phyloP scores from a whole-genome alignment of 805 yeast species.

The Teunomyces barrocoloradensis region DNA sequence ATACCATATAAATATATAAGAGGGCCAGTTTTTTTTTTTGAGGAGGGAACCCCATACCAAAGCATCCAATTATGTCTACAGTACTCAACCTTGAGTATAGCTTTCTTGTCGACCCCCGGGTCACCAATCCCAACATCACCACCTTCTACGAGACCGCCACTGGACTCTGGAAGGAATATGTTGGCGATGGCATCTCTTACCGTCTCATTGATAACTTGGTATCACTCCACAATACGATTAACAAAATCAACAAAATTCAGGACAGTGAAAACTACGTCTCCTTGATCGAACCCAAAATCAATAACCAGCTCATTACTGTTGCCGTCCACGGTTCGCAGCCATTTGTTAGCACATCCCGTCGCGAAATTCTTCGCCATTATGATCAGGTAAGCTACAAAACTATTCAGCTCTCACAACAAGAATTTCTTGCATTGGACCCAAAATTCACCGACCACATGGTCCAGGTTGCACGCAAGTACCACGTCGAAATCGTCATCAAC shows the following conservation, averaged over 20 bases:
- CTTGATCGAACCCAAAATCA: slow-evolving; percentile 31
- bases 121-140: slow-evolving; percentile 9
- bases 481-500: slow-evolving; percentile 49
- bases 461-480: slow-evolving; percentile 39
- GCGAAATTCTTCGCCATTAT: slow-evolving; percentile 9
- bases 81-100: slow-evolving; percentile 29
- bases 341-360: slow-evolving; percentile 31
- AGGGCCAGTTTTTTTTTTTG: not conserved
- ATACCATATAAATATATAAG: slow-evolving; percentile 5
- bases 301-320: slow-evolving; percentile 34
- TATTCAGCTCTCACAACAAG: slow-evolving; percentile 9
- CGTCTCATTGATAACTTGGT: slow-evolving; percentile 29
- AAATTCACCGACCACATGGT: slow-evolving; percentile 29
- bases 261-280: slow-evolving; percentile 13
- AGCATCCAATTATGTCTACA: slow-evolving; percentile 2
- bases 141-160: slow-evolving; percentile 26
- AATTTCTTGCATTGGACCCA: slow-evolving; percentile 12
- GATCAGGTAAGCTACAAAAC: slow-evolving; percentile 13
- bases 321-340: slow-evolving; percentile 32
- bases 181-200: slow-evolving; percentile 8
- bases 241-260: slow-evolving; percentile 14
- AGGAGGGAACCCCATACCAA: not conserved
- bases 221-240: slow-evolving; percentile 14
- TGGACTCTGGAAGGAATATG: slow-evolving; percentile 33
- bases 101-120: slow-evolving; percentile 19